Percentiles rank a stretch among this genome's conserved stretches.
Evolutionary conservation across 2,329 filamentous ascomycete species (phyloP).

Genomic region (Fusarium bactridioides): DNA sequence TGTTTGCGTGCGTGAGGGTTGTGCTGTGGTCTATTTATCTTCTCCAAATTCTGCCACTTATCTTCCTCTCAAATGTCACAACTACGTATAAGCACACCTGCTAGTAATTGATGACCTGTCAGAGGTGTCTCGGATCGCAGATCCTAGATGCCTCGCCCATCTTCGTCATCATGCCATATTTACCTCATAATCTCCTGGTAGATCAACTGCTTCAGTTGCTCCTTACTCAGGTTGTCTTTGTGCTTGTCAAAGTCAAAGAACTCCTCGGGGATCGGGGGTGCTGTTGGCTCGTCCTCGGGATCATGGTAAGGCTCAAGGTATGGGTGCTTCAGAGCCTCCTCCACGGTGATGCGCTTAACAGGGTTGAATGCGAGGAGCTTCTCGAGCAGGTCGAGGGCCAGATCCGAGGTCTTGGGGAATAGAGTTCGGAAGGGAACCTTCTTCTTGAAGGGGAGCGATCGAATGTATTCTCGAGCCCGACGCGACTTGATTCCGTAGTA

Average conservation of each 20-base stretch:
- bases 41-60: conserved; percentile 26
- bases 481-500: conserved; percentile 99
- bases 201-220: conserved; percentile 96
- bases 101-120: not conserved
- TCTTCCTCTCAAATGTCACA: conserved; percentile 13
- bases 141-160: conserved; percentile 8
- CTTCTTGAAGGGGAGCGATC: conserved; percentile 98
- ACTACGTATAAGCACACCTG: conserved; percentile 5
- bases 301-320: conserved; percentile 99
- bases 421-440: conserved; percentile 97
- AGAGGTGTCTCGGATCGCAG: conserved; percentile 8
- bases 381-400: conserved; percentile 92
- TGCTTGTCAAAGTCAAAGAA: conserved; percentile 99
- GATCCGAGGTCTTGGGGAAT: conserved; percentile 99
- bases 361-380: conserved; percentile 98
- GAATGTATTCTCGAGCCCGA: conserved; percentile 96
- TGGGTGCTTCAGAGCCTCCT: conserved; percentile 95
- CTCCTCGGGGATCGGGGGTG: conserved; percentile 94
- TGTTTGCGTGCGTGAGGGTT: conserved; percentile 17
- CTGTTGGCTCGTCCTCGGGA: conserved; percentile 96
- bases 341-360: conserved; percentile 97
- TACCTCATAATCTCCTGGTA: conserved; percentile 92
- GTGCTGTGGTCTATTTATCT: conserved; percentile 32
- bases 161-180: conserved; percentile 12
- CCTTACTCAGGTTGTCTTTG: conserved; percentile 98